Conservation (phyloP, 106 monocot species). For the Platanthera zijinensis region DNA sequence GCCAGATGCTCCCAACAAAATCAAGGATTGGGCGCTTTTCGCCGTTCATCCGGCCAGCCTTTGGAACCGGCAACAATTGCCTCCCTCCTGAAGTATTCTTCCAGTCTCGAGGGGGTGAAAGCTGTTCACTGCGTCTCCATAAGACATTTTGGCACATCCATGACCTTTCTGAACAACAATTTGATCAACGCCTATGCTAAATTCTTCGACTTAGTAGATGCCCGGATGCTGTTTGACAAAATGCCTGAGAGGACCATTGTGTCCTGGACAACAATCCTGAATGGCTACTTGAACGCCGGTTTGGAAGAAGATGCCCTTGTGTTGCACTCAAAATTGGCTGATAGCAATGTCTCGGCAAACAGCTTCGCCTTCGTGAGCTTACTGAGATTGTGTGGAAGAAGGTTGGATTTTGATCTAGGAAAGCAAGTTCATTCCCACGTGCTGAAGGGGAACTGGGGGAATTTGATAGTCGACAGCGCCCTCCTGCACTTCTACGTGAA, state of each 20-base stretch:
- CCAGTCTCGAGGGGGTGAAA: constrained; percentile 32
- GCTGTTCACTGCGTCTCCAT: constrained; percentile 34
- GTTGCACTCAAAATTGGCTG: constrained; percentile 39
- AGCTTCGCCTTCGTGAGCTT: constrained; percentile 69
- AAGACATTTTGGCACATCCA: constrained; percentile 19
- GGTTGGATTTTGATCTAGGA: constrained; percentile 50
- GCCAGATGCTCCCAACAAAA: background rate
- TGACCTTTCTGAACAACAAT: constrained; percentile 48
- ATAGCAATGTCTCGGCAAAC: constrained; percentile 31
- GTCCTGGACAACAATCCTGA: constrained; percentile 71
- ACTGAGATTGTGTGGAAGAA: constrained; percentile 57
- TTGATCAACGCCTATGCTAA: constrained; percentile 52
- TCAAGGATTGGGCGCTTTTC: background rate
- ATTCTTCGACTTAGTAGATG: constrained; percentile 29
- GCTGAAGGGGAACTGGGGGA: constrained; percentile 53
- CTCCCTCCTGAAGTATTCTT: constrained; percentile 33
- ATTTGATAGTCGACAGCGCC: constrained; percentile 72
- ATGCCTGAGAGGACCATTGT: constrained; percentile 57
- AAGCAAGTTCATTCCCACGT: constrained; percentile 62
- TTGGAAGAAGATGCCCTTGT: constrained; percentile 30
- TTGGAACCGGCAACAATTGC: constrained; percentile 20
- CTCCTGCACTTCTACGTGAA: constrained; percentile 60
- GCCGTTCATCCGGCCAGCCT: background rate
- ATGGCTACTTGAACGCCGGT: constrained; percentile 44
- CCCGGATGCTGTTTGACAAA: constrained; percentile 63